Conservation (phyloP, 352 stramenopile species). For the Pythium rhizo-oryzae region DNA sequence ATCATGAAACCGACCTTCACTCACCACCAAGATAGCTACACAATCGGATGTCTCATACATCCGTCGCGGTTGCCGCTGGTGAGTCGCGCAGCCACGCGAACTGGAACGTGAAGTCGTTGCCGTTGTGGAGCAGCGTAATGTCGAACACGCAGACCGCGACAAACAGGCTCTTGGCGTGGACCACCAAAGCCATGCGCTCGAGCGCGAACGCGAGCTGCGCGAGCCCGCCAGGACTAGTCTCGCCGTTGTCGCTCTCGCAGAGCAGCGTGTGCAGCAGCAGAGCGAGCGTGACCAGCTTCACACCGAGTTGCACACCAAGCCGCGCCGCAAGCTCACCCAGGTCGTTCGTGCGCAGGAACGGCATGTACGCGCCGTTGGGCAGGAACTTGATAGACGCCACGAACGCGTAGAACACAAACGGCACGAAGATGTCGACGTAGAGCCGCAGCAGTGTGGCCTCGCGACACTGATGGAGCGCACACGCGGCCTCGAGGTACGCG, state of each 20-base stretch:
- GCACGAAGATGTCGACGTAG: conserved; percentile 22
- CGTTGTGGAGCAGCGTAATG: conserved; percentile 19
- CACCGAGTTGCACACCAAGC: neutral
- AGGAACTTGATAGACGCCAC: neutral
- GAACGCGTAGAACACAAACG: conserved; percentile 5
- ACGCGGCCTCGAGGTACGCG: neutral
- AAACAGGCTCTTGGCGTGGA: neutral
- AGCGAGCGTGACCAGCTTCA: neutral
- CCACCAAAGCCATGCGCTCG: neutral
- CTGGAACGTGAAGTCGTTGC: conserved; percentile 19
- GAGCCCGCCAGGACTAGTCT: neutral
- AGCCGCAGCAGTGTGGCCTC: conserved; percentile 12
- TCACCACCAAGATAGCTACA: no score
- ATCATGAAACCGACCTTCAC: no score
- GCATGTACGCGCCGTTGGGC: conserved; percentile 6
- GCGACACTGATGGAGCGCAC: conserved; percentile 1
- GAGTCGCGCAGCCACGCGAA: conserved; percentile 8
- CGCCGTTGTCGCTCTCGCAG: no score
- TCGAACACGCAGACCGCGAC: conserved; percentile 1
- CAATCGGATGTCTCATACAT: no score
- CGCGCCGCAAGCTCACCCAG: neutral
- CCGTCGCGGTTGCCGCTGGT: no score
- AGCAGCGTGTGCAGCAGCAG: neutral
- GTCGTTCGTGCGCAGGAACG: neutral
- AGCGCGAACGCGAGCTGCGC: conserved; percentile 9